phyloP scores from a whole-genome alignment of 345 rosid genomes.

The Populus pruinosa region DNA sequence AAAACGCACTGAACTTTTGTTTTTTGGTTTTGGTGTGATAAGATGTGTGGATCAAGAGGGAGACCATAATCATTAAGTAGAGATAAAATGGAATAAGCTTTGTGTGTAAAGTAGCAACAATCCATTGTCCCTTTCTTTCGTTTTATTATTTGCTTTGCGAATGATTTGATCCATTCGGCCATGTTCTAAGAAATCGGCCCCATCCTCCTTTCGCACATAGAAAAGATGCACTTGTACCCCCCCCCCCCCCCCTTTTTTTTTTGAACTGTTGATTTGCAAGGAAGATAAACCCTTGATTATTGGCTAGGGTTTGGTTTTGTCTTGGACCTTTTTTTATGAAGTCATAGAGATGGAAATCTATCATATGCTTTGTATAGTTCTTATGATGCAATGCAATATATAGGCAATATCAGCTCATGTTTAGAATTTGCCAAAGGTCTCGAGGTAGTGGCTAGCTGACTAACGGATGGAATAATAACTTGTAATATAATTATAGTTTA shows the following conservation, averaged over 20 bases:
- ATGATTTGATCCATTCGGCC: constrained; percentile 7
- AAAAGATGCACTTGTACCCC: not conserved
- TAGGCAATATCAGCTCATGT: not conserved
- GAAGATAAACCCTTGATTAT: not conserved
- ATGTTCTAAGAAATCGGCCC: not conserved
- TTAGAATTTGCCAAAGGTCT: too few relatives aligned
- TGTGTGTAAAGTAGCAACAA: constrained; percentile 20
- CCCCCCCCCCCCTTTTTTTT: not conserved
- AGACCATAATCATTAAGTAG: constrained; percentile 5
- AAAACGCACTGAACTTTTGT: not conserved
- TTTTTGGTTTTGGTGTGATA: not conserved
- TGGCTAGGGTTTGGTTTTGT: not conserved
- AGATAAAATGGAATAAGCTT: constrained; percentile 15
- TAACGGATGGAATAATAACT: not conserved
- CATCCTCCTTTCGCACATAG: not conserved
- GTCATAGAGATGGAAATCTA: not conserved
- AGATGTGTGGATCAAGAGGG: constrained; percentile 4
- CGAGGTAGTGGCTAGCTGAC: not conserved
- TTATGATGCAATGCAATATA: not conserved
- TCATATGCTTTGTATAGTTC: not conserved
- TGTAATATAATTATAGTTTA: too few relatives aligned
- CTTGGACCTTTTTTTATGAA: not conserved
- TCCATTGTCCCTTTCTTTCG: not conserved
- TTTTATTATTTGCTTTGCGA: constrained; percentile 4
- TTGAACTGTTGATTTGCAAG: not conserved